Evolutionary conservation across 1,139 yeast genomes (phyloP).

Genomic region (Saccharomycopsis hybrid): DNA sequence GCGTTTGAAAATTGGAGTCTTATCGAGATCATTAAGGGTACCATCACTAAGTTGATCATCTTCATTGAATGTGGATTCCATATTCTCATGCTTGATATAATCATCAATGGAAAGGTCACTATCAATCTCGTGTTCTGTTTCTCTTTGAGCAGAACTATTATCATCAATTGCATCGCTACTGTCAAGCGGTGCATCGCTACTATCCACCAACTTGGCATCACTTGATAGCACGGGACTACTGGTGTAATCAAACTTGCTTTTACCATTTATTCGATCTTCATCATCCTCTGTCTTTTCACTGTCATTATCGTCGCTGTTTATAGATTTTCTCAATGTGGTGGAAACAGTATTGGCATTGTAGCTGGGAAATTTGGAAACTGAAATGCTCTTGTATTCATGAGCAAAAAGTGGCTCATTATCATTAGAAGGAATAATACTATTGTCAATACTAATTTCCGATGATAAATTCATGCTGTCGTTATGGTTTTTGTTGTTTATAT

Average conservation of each 20-base stretch:
- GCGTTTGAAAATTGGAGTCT: constrained; percentile 15
- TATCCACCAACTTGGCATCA: neutral
- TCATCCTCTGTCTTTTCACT: neutral
- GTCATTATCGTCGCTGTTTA: neutral
- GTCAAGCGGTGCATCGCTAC: constrained; percentile 7
- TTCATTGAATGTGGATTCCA: neutral
- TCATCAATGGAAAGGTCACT: constrained; percentile 10
- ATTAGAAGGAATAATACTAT: neutral
- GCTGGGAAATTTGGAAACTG: constrained; percentile 10
- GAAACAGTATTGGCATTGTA: constrained; percentile 18
- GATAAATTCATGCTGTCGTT: neutral
- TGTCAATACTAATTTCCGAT: neutral
- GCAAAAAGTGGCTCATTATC: neutral
- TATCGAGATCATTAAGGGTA: constrained; percentile 15
- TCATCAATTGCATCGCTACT: constrained; percentile 6
- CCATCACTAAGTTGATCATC: neutral
- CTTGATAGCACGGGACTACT: constrained; percentile 8
- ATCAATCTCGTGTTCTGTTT: constrained; percentile 9
- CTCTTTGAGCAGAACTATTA: too few species aligned
- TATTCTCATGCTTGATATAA: constrained; percentile 12
- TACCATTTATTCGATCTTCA: neutral
- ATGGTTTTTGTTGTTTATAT: too few species aligned
- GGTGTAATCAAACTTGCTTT: neutral
- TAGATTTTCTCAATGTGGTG: constrained; percentile 4
- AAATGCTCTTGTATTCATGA: neutral